Conservation (phyloP, 345 rosid species). For the Brassica carinata region DNA sequence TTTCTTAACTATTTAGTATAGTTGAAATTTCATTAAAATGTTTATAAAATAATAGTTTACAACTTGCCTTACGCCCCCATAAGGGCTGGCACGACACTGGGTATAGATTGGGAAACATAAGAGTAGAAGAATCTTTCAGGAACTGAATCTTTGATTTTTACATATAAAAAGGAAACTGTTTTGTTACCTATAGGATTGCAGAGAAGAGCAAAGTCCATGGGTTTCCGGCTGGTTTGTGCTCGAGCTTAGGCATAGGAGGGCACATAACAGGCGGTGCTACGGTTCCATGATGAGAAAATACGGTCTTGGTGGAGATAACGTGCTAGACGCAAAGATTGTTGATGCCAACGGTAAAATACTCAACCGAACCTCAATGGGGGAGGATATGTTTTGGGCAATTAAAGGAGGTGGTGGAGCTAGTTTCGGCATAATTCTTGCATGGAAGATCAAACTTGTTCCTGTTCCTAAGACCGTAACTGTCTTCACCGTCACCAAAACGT, state of each 20-base stretch:
- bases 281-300: constrained; percentile 71
- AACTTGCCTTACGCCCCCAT: no score
- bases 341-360: constrained; percentile 54
- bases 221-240: constrained; percentile 59
- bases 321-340: constrained; percentile 59
- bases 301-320: constrained; percentile 74
- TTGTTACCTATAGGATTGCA: constrained; percentile 44
- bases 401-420: constrained; percentile 71
- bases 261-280: constrained; percentile 67
- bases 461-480: constrained; percentile 58
- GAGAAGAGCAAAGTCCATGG: constrained; percentile 62
- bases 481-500: constrained; percentile 48
- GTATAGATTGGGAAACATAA: background rate
- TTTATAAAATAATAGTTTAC: no score
- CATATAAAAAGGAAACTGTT: background rate
- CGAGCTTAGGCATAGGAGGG: constrained; percentile 64
- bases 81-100: no score
- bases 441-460: constrained; percentile 64
- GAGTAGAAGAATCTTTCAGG: background rate
- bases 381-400: constrained; percentile 69
- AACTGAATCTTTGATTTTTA: background rate
- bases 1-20: no score
- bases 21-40: no score
- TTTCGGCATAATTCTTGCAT: constrained; percentile 60
- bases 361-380: constrained; percentile 60